Percentiles rank a stretch among this genome's conserved stretches.
Evolutionary conservation across 192 early-diverging fungal genomes (phyloP).

Genomic region (Coemansia sp.): DNA sequence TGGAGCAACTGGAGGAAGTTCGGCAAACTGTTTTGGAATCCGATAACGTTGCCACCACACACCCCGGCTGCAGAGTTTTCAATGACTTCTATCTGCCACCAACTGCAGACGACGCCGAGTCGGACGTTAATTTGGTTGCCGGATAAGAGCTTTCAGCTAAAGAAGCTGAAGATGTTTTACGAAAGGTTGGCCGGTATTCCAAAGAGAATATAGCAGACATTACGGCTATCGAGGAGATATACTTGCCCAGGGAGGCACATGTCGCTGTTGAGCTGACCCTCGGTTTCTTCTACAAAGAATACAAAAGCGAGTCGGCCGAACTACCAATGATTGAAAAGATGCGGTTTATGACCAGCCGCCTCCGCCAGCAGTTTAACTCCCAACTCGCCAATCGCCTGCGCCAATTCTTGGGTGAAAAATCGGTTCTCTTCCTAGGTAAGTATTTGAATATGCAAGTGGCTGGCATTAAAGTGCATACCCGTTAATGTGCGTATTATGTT

Average conservation of each 20-base stretch:
- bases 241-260: background rate
- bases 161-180: background rate
- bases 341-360: background rate
- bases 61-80: background rate
- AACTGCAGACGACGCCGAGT: background rate
- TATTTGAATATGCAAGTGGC: background rate
- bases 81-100: background rate
- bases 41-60: background rate
- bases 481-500: no score
- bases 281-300: background rate
- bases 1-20: background rate
- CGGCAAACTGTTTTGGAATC: background rate
- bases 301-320: background rate
- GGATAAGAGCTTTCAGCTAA: background rate
- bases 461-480: background rate
- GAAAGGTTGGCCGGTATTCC: background rate
- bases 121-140: background rate
- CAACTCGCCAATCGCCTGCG: background rate
- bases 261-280: background rate
- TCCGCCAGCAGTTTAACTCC: background rate
- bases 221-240: background rate
- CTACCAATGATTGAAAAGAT: background rate
- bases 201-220: background rate
- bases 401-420: background rate
- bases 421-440: background rate